A percentile compares a stretch with the other conserved stretches of the same genome.
Evolutionary conservation across 441 rosid genomes (phyloP).

Genomic region (Manihot esculenta): DNA sequence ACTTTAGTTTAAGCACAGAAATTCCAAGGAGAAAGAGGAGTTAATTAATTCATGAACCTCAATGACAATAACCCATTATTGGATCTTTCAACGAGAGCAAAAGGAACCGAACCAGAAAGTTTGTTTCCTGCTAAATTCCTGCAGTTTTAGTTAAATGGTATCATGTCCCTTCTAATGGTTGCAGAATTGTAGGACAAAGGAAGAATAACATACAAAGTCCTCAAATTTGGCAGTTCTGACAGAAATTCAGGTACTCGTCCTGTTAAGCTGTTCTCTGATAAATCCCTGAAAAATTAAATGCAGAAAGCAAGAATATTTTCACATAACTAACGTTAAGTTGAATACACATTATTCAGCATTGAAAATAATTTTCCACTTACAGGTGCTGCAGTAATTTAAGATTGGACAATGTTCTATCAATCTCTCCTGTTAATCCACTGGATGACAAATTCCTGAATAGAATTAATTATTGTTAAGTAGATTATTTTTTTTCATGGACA

Average conservation of each 20-base stretch:
- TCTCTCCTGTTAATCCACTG: slow-evolving; percentile 47
- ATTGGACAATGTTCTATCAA: slow-evolving; percentile 37
- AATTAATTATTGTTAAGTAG: not conserved
- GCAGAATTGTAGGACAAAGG: too few relatives aligned
- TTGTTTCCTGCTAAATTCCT: slow-evolving; percentile 56
- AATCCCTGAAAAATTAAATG: slow-evolving; percentile 33
- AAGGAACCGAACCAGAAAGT: slow-evolving; percentile 51
- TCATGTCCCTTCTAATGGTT: slow-evolving; percentile 2
- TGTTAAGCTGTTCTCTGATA: slow-evolving; percentile 52
- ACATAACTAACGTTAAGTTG: not conserved
- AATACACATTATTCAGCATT: not conserved
- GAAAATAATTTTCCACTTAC: slow-evolving; percentile 36
- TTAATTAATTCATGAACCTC: slow-evolving; percentile 28
- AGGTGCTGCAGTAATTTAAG: slow-evolving; percentile 41
- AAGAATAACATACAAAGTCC: slow-evolving; percentile 39
- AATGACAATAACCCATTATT: slow-evolving; percentile 32
- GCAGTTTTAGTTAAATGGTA: not conserved
- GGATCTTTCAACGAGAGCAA: slow-evolving; percentile 35
- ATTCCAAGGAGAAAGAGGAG: not conserved
- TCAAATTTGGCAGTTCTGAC: slow-evolving; percentile 26
- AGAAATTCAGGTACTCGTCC: slow-evolving; percentile 24
- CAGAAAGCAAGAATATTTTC: not conserved
- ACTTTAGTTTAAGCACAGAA: not conserved
- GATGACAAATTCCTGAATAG: slow-evolving; percentile 54
- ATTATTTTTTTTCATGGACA: not conserved